Percentiles rank a stretch among this genome's conserved stretches.
phyloP scores from a whole-genome alignment of 1,139 yeast species.

The Pichia sp. region DNA sequence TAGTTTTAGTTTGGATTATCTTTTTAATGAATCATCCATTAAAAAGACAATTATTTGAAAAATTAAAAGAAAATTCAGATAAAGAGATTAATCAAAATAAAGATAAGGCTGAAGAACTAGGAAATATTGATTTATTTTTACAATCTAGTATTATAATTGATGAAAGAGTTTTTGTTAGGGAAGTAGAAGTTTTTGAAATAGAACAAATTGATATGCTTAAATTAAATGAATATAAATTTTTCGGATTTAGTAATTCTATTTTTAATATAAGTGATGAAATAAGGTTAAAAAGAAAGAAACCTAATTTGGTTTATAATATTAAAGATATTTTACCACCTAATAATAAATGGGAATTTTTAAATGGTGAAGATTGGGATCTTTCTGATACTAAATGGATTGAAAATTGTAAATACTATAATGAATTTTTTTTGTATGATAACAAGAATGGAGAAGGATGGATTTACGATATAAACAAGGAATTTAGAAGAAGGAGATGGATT shows the following conservation, averaged over 20 bases:
- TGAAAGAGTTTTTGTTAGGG: conserved; percentile 53
- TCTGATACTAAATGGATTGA: conserved; percentile 58
- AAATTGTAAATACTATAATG: conserved; percentile 34
- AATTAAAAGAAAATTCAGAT: conserved; percentile 20
- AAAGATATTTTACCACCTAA: conserved; percentile 57
- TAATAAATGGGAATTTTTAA: conserved; percentile 65
- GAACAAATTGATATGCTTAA: conserved; percentile 60
- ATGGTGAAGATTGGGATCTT: conserved; percentile 58
- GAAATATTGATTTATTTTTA: background rate
- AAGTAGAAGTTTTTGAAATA: conserved; percentile 72
- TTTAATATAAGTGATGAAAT: conserved; percentile 47
- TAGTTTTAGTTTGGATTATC: conserved; percentile 50
- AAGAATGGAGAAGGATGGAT: conserved; percentile 37
- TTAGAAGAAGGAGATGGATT: conserved; percentile 48
- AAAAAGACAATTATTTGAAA: conserved; percentile 14
- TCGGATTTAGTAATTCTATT: conserved; percentile 40
- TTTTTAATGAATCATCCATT: conserved; percentile 50
- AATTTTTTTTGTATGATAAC: conserved; percentile 26
- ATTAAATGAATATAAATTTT: conserved; percentile 49
- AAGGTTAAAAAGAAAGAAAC: conserved; percentile 55
- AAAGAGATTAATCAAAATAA: background rate
- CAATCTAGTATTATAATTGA: conserved; percentile 41
- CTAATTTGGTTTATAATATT: conserved; percentile 56
- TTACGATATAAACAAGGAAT: conserved; percentile 39
- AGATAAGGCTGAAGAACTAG: too few species aligned